Conservation (phyloP, 805 yeast genomes). For the Nakazawaea ishiwadae region DNA sequence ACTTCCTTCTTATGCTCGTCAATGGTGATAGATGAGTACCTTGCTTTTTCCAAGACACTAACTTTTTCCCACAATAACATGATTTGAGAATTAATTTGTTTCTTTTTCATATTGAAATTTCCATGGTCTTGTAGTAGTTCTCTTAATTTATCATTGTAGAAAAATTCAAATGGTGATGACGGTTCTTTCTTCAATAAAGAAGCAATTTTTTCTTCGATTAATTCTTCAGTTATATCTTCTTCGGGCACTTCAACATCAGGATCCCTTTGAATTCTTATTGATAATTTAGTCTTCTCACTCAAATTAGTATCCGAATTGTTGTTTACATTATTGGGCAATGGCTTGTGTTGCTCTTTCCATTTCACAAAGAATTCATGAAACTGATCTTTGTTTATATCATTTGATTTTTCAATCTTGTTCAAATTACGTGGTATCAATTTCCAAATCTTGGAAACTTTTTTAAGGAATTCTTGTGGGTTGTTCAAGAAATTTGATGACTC, state of each 20-base stretch:
- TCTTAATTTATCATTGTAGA: slow-evolving; percentile 11
- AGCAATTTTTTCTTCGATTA: slow-evolving; percentile 6
- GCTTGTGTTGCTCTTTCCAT: slow-evolving; percentile 8
- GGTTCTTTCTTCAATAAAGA: not conserved
- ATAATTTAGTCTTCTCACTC: not conserved
- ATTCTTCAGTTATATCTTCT: slow-evolving; percentile 2
- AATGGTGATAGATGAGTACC: slow-evolving; percentile 10
- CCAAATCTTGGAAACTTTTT: slow-evolving; percentile 11
- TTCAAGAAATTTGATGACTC: not conserved
- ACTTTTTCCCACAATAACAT: slow-evolving; percentile 8
- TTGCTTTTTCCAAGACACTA: slow-evolving; percentile 11
- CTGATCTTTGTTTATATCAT: slow-evolving; percentile 10
- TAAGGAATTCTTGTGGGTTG: slow-evolving; percentile 10
- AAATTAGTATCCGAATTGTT: not conserved
- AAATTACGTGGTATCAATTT: slow-evolving; percentile 5
- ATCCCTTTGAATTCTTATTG: not conserved
- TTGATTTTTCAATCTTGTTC: not conserved
- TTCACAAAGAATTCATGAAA: slow-evolving; percentile 7
- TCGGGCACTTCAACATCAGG: slow-evolving; percentile 4
- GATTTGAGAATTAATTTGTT: slow-evolving; percentile 2
- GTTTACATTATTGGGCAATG: not conserved
- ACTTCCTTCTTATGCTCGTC: not conserved
- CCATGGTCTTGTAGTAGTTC: slow-evolving; percentile 1
- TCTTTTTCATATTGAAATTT: slow-evolving; percentile 10
- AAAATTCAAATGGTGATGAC: slow-evolving; percentile 13